Conservation (phyloP, 225 moss, liverwort and hornwort genomes). For the Ulota crispa region DNA sequence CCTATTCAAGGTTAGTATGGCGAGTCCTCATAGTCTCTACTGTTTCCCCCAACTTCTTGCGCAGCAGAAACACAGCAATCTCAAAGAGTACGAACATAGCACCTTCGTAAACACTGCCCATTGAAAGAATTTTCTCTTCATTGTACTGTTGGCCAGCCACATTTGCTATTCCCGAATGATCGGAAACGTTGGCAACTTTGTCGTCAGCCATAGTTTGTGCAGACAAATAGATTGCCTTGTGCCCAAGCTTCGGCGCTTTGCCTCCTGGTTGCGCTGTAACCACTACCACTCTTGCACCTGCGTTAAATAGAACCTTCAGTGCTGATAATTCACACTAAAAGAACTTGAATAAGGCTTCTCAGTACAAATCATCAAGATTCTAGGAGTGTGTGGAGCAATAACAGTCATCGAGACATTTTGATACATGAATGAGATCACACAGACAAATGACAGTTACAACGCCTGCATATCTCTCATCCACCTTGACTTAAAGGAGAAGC, state of each 20-base stretch:
- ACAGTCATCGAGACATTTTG: not conserved
- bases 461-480: not conserved
- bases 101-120: constrained; percentile 96
- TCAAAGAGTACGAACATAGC: constrained; percentile 84
- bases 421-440: not conserved
- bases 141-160: constrained; percentile 33
- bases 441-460: not conserved
- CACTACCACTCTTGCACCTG: constrained; percentile 79
- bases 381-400: not conserved
- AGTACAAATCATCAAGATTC: not conserved
- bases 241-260: constrained; percentile 66
- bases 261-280: constrained; percentile 79
- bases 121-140: constrained; percentile 76
- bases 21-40: constrained; percentile 68
- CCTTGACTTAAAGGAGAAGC: not conserved
- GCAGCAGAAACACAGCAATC: constrained; percentile 62
- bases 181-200: constrained; percentile 12
- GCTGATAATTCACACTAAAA: not conserved
- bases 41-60: constrained; percentile 60
- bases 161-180: constrained; percentile 13
- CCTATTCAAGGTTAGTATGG: constrained; percentile 82
- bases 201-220: constrained; percentile 92
- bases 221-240: constrained; percentile 54
- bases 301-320: constrained; percentile 1
- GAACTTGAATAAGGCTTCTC: not conserved